A percentile compares a stretch with the other conserved stretches of the same genome.
Evolutionary conservation across 2,329 filamentous ascomycete genomes (phyloP).

Genomic region (Fusarium illudens): DNA sequence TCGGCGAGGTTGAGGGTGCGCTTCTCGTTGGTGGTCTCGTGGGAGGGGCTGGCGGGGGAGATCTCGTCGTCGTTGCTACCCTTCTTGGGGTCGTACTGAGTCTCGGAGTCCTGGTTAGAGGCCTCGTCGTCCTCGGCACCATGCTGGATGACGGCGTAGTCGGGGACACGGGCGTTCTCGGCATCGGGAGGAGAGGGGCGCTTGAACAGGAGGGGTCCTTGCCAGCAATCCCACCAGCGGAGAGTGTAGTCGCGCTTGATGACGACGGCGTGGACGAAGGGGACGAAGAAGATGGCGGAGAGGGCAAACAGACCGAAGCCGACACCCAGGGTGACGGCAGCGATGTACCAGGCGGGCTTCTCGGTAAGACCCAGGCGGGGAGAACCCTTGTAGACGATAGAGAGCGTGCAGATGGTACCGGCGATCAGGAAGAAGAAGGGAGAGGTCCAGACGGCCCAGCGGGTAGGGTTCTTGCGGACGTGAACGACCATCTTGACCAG

Average conservation of each 20-base stretch:
- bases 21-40: constrained; percentile 53
- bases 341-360: constrained; percentile 74
- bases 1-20: constrained; percentile 46
- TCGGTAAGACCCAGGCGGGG: constrained; percentile 51
- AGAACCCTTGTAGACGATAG: constrained; percentile 83
- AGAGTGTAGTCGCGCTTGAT: constrained; percentile 74
- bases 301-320: constrained; percentile 68
- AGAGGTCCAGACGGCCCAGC: constrained; percentile 76
- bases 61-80: constrained; percentile 50
- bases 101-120: constrained; percentile 18
- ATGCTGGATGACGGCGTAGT: constrained; percentile 81
- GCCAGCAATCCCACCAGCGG: constrained; percentile 68
- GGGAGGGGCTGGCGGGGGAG: constrained; percentile 40
- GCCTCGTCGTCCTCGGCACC: constrained; percentile 57
- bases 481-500: constrained; percentile 73
- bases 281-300: constrained; percentile 76
- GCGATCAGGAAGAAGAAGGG: constrained; percentile 83
- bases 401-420: constrained; percentile 76
- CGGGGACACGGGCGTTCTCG: constrained; percentile 68
- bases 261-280: constrained; percentile 71
- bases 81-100: constrained; percentile 28
- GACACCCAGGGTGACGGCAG: constrained; percentile 69
- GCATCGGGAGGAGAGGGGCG: constrained; percentile 64
- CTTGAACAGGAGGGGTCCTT: constrained; percentile 70
- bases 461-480: constrained; percentile 73